phyloP scores from a whole-genome alignment of 2,329 filamentous ascomycete genomes.

The Trichoderma lentiforme region DNA sequence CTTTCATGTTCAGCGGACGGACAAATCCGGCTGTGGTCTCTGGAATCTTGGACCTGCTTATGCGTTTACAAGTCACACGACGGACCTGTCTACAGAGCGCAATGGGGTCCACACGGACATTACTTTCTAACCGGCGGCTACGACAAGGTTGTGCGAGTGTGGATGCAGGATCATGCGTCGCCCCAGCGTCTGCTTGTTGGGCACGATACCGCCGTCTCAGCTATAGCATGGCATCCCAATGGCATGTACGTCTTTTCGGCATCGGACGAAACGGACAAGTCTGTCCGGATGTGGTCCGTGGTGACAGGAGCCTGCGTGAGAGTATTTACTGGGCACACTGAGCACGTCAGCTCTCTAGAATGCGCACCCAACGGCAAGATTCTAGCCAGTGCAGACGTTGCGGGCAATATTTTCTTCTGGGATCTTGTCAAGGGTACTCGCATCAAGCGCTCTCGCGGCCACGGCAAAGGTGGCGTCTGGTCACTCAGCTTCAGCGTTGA shows the following conservation, averaged over 20 bases:
- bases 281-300: slow-evolving; percentile 97
- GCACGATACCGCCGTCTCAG: slow-evolving; percentile 90
- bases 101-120: slow-evolving; percentile 90
- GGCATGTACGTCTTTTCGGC: slow-evolving; percentile 91
- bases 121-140: slow-evolving; percentile 88
- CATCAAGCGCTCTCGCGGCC: slow-evolving; percentile 89
- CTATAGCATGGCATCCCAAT: slow-evolving; percentile 91
- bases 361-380: slow-evolving; percentile 86
- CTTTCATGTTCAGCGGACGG: slow-evolving; percentile 86
- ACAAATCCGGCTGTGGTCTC: slow-evolving; percentile 85
- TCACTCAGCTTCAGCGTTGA: slow-evolving; percentile 91
- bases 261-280: slow-evolving; percentile 79
- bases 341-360: slow-evolving; percentile 79
- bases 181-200: slow-evolving; percentile 85
- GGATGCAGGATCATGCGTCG: slow-evolving; percentile 89
- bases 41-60: slow-evolving; percentile 88
- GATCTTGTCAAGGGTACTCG: slow-evolving; percentile 81
- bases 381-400: slow-evolving; percentile 84
- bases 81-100: slow-evolving; percentile 81
- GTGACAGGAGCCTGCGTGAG: slow-evolving; percentile 81
- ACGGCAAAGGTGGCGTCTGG: slow-evolving; percentile 91
- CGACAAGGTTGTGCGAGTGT: slow-evolving; percentile 86
- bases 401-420: slow-evolving; percentile 92
- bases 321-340: slow-evolving; percentile 86
- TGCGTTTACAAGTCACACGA: slow-evolving; percentile 94